Evolutionary conservation across 805 yeast species (phyloP), one percentile per base, ranked within the genome.

Genomic region (Hanseniaspora guilliermondii): DNA sequence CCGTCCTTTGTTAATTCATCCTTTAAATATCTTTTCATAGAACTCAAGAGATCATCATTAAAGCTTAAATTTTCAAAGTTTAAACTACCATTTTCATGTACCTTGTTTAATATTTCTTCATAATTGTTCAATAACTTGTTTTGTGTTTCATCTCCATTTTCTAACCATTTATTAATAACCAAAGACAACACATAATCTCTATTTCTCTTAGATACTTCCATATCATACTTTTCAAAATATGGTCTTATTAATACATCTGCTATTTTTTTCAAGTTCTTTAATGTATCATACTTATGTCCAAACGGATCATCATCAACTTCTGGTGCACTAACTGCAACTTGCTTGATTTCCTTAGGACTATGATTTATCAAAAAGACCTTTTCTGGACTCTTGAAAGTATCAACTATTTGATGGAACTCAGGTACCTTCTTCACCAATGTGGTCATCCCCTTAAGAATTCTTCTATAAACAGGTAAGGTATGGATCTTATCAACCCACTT

Each of bases 401-500:
- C 22, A 60, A 8, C 25, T 37, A 21, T 38, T 40, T 14, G 56
- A 55, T 24, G 53, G 56, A 30, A 40, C 33, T 45, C 56, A 38
- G 47, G 56, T 55, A n/a, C 57, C 53, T 33, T 55, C 4, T 11
- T 59, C 49, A 1, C 59, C 37, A 85, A 66, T 19, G 73, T 68
- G 27, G 82, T 68, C 36, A 87, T 76, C 1, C 93, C 94, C 45
- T 70, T 67, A 56, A 83, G 73, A 0, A 85, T 85, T 53, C 93
- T 76, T n/a, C 77, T 72, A 63, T 78, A 87, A 52, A 84, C 76
- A 3, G 94, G 87, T 35, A 84, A 79, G 8, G 78, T 65, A 64
- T 74, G 88, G 46, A 93, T 66, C 21, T 70, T 65, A 65, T 89
- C 94, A 55, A 82, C 95, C 97, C 97, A 93, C 48, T 73, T 67